These are phyloP conservation scores for Monosporozyma aquatica DNA, from an alignment of 805 yeast genomes.

Conservation along the genomic window DNA sequence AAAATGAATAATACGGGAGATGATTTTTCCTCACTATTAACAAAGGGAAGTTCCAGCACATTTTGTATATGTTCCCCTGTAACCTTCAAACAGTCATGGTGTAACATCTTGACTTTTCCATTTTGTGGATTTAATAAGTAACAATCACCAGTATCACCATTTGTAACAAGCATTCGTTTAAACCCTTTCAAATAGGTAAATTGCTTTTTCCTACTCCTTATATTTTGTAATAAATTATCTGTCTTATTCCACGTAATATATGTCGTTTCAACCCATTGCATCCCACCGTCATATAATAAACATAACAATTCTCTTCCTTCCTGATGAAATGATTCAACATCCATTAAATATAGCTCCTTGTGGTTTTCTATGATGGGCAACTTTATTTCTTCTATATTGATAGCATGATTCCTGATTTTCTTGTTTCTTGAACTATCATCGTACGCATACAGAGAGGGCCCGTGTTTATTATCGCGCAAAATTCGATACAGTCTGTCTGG, in stretches of 20 bases:
- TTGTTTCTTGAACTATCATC: too few species aligned
- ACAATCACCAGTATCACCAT: conserved; percentile 17
- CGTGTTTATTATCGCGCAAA: too few species aligned
- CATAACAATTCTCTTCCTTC: conserved; percentile 6
- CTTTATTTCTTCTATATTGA: neutral
- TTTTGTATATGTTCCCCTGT: conserved; percentile 4
- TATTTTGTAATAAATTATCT: conserved; percentile 19
- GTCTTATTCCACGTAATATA: conserved; percentile 17
- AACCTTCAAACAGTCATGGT: neutral
- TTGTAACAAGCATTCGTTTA: conserved; percentile 22
- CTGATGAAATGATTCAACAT: neutral
- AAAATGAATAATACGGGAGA: too few species aligned
- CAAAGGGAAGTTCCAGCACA: conserved; percentile 8
- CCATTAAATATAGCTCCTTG: neutral
- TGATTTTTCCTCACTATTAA: too few species aligned
- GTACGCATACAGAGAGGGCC: too few species aligned
- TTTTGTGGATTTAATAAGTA: conserved; percentile 22
- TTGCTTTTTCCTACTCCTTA: conserved; percentile 18
- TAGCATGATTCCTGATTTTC: neutral
- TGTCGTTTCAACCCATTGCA: conserved; percentile 15
- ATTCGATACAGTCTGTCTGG: neutral
- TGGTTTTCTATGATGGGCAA: neutral
- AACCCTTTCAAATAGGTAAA: conserved; percentile 16
- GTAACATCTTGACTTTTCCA: conserved; percentile 19
- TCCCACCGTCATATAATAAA: conserved; percentile 18